Percentiles rank a stretch among this genome's conserved stretches.
Conservation (phyloP, 345 rosid genomes). For the Populus nigra region DNA sequence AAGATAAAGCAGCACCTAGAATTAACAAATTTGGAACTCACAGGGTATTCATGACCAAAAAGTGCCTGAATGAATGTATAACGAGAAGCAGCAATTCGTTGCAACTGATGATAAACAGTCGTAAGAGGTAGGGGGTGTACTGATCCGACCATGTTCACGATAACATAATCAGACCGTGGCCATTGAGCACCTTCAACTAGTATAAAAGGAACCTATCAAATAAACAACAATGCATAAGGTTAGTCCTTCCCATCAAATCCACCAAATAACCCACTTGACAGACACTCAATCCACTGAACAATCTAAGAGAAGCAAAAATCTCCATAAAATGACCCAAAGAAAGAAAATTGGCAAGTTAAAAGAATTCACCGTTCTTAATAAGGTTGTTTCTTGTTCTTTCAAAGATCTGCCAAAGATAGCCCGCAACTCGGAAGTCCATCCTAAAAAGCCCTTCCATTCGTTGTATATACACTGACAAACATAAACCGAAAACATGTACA, state of each 20-base stretch:
- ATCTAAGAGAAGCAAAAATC: not conserved
- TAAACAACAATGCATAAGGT: not conserved
- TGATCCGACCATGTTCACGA: constrained; percentile 76
- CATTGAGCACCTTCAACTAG: constrained; percentile 56
- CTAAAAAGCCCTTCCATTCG: constrained; percentile 82
- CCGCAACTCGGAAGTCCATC: constrained; percentile 60
- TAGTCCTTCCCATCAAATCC: not conserved
- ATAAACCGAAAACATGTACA: not conserved
- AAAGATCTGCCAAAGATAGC: constrained; percentile 65
- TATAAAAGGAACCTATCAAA: constrained; percentile 78
- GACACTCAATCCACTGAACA: not conserved
- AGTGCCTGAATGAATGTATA: constrained; percentile 83
- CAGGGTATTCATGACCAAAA: constrained; percentile 69
- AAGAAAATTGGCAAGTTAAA: not conserved
- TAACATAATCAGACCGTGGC: constrained; percentile 43
- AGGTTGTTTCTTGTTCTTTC: constrained; percentile 59
- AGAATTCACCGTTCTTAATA: constrained; percentile 53
- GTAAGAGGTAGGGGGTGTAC: constrained; percentile 72
- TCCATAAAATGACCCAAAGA: not conserved
- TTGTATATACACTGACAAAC: constrained; percentile 59
- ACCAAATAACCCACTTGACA: not conserved
- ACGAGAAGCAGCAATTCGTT: constrained; percentile 71
- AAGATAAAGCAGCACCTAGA: not conserved
- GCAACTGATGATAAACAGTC: constrained; percentile 72
- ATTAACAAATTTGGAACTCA: constrained; percentile 34